Percentiles rank a stretch among this genome's conserved stretches.
These are phyloP conservation scores for Daldinia grandis DNA, from an alignment of 495 filamentous ascomycete species.

Conservation along the genomic window DNA sequence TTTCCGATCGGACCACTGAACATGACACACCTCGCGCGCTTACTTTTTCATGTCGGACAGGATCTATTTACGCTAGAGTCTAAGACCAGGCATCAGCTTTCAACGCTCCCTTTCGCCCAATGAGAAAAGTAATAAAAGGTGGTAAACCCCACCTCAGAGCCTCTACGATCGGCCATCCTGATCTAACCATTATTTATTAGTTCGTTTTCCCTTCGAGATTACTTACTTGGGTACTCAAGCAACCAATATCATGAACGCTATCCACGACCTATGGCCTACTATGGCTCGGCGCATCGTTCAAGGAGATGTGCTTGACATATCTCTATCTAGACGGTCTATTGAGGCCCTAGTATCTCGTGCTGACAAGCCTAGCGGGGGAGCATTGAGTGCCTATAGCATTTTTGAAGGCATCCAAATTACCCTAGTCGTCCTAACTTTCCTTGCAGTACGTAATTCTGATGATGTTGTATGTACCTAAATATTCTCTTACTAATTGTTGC, in stretches of 20 bases:
- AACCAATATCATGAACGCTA: conserved; percentile 8
- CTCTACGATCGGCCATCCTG: neutral
- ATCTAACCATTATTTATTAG: neutral
- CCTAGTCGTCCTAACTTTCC: conserved; percentile 39
- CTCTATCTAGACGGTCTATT: conserved; percentile 11
- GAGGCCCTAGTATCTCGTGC: conserved; percentile 16
- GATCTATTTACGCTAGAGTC: neutral
- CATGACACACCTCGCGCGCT: neutral
- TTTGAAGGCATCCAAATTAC: conserved; percentile 31
- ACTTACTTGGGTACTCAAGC: neutral
- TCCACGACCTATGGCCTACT: conserved; percentile 5
- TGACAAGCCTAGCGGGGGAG: neutral
- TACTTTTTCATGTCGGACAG: neutral
- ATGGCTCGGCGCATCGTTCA: neutral
- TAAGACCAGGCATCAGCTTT: neutral
- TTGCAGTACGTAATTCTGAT: conserved; percentile 42
- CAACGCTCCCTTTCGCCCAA: neutral
- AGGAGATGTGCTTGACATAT: neutral
- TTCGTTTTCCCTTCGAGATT: neutral
- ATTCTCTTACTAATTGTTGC: neutral
- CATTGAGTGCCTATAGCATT: neutral
- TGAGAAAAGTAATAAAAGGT: neutral
- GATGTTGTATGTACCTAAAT: neutral
- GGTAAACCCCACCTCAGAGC: neutral
- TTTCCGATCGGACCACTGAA: neutral